These are phyloP conservation scores for Cryptosporidium baileyi DNA, from an alignment of 169 alveolate genomes.

Conservation along the genomic window DNA sequence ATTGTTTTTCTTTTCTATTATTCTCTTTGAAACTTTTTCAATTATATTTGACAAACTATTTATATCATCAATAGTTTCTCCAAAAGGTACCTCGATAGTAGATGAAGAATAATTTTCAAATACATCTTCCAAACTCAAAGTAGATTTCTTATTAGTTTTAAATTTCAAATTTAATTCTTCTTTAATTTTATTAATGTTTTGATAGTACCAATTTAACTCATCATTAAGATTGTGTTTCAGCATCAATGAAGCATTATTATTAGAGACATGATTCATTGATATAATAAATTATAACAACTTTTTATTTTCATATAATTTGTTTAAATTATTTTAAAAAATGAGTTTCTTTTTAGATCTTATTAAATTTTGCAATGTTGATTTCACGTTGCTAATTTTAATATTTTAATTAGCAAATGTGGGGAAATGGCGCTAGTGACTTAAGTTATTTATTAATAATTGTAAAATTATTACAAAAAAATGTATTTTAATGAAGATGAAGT, in stretches of 20 bases:
- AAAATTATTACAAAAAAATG: background rate
- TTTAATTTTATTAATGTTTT: background rate
- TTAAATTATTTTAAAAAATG: no score
- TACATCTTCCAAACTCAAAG: background rate
- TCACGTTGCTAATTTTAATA: background rate
- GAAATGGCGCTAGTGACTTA: slow-evolving; percentile 36
- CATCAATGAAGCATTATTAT: no score
- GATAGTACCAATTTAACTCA: slow-evolving; percentile 22
- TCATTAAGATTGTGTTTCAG: background rate
- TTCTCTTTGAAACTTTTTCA: background rate
- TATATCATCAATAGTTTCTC: background rate
- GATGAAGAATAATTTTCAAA: background rate
- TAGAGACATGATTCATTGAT: no score
- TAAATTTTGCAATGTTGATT: no score
- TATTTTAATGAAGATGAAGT: background rate
- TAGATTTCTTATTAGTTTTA: background rate
- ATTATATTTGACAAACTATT: background rate
- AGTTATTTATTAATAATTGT: background rate
- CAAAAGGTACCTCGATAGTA: background rate
- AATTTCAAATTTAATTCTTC: background rate
- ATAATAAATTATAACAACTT: no score
- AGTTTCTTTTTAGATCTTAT: no score
- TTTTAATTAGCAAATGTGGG: slow-evolving; percentile 58
- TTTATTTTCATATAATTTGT: no score
- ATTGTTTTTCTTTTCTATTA: background rate